Conservation (phyloP, 441 rosid species). For the Manihot esculenta region DNA sequence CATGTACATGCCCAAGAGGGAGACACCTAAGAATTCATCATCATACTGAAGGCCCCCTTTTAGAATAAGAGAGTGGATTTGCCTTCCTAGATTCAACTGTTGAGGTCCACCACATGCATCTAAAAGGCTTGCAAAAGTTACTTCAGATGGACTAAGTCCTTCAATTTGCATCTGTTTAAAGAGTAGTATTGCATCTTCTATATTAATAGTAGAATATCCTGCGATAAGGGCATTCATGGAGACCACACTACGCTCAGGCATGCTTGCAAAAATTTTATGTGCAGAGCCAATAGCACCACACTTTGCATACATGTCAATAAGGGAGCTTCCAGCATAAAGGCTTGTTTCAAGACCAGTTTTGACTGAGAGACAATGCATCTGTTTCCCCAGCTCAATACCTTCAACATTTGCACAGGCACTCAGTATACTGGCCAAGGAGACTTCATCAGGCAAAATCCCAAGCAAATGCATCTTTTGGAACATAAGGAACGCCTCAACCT, state of each 20-base stretch:
- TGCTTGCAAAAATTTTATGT: slow-evolving; percentile 39
- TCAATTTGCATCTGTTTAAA: slow-evolving; percentile 56
- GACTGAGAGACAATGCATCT: slow-evolving; percentile 64
- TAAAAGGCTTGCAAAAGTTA: slow-evolving; percentile 73
- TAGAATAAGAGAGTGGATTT: slow-evolving; percentile 59
- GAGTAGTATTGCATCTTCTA: slow-evolving; percentile 53
- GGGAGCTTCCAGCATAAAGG: slow-evolving; percentile 81
- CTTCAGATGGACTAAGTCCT: slow-evolving; percentile 62
- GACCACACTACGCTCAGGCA: slow-evolving; percentile 64
- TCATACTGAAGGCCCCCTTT: slow-evolving; percentile 54
- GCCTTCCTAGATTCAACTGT: slow-evolving; percentile 52
- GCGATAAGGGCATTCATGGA: slow-evolving; percentile 84
- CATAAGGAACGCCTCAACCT: slow-evolving; percentile 62
- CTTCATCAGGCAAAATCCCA: slow-evolving; percentile 66
- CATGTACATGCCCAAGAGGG: slow-evolving; percentile 81
- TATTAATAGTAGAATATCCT: slow-evolving; percentile 56
- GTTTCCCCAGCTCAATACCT: slow-evolving; percentile 57
- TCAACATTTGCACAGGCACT: slow-evolving; percentile 78
- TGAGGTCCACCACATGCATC: slow-evolving; percentile 72
- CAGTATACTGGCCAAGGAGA: slow-evolving; percentile 70
- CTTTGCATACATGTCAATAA: slow-evolving; percentile 83
- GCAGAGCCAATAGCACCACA: slow-evolving; percentile 53
- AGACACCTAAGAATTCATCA: slow-evolving; percentile 68
- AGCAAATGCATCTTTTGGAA: slow-evolving; percentile 55
- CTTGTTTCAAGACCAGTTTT: slow-evolving; percentile 67